A percentile compares a stretch with the other conserved stretches of the same genome.
These are phyloP conservation scores for Paspalum vaginatum DNA, from an alignment of 176 grass and related monocot genomes.

Conservation along the genomic window DNA sequence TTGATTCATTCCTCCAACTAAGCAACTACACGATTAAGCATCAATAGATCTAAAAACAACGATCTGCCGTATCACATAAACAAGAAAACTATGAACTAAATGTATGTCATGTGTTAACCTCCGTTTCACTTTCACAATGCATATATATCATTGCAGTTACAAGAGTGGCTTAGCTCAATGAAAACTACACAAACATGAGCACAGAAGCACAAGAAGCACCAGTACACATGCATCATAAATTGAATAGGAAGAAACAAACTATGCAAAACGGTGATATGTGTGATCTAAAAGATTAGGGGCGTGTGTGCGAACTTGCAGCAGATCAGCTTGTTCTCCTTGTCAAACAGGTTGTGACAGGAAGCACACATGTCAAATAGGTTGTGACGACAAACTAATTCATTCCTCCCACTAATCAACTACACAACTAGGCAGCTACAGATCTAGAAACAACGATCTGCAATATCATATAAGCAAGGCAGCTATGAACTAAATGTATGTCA, in stretches of 20 bases:
- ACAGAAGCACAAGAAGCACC: background rate
- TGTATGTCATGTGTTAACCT: background rate
- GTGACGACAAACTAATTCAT: too few species aligned
- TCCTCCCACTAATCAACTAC: too few species aligned
- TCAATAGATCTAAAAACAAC: background rate
- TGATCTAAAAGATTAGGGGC: background rate
- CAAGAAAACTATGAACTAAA: background rate
- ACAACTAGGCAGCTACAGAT: too few species aligned
- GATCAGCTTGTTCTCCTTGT: slow-evolving; percentile 36
- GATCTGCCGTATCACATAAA: background rate
- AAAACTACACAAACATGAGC: background rate
- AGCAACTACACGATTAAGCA: too few species aligned
- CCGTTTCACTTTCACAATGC: background rate
- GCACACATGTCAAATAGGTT: too few species aligned
- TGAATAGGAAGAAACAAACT: background rate
- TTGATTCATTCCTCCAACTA: too few species aligned
- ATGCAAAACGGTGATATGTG: background rate
- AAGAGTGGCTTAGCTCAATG: background rate
- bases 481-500: too few species aligned
- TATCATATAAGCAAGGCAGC: too few species aligned
- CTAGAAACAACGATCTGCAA: too few species aligned
- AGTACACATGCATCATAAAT: background rate
- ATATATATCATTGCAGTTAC: background rate
- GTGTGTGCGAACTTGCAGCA: slow-evolving; percentile 16
- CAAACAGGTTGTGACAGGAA: too few species aligned